A percentile compares a stretch with the other conserved stretches of the same genome.
Conservation (phyloP, 2,329 filamentous ascomycete genomes). For the Aspergillus latus region DNA sequence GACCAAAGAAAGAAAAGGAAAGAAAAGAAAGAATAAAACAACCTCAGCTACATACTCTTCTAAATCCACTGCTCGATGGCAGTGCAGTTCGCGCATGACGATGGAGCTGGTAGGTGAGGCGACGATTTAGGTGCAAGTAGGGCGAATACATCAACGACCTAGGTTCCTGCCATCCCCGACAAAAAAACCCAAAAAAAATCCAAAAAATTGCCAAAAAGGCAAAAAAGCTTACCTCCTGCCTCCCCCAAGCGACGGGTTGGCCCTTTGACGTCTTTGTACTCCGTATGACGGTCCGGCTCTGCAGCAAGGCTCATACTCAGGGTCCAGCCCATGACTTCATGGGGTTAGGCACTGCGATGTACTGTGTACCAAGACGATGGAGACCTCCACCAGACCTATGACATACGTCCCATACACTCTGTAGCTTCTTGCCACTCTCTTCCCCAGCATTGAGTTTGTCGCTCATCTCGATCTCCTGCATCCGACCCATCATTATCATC, state of each 20-base stretch:
- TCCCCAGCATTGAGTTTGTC: neutral
- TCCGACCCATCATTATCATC: neutral
- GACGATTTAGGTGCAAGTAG: neutral
- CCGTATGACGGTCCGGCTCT: neutral
- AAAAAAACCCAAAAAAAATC: too few species aligned
- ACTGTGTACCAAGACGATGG: neutral
- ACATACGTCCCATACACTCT: neutral
- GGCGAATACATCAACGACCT: neutral
- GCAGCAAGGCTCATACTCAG: neutral
- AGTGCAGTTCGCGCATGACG: neutral
- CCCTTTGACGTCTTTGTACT: neutral
- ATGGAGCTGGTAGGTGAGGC: neutral
- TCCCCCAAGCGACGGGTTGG: neutral
- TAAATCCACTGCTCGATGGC: neutral
- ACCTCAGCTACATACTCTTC: neutral
- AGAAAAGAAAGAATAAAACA: neutral
- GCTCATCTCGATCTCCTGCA: neutral
- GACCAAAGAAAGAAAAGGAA: too few species aligned
- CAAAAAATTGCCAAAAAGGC: too few species aligned
- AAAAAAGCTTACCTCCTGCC: too few species aligned
- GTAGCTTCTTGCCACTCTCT: neutral
- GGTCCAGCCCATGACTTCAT: constrained; percentile 4
- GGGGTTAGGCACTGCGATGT: neutral
- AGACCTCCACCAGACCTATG: neutral
- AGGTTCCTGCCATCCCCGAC: too few species aligned